Evolutionary conservation across 306 rosid genomes (phyloP).

Genomic region (Quercus gilva): DNA sequence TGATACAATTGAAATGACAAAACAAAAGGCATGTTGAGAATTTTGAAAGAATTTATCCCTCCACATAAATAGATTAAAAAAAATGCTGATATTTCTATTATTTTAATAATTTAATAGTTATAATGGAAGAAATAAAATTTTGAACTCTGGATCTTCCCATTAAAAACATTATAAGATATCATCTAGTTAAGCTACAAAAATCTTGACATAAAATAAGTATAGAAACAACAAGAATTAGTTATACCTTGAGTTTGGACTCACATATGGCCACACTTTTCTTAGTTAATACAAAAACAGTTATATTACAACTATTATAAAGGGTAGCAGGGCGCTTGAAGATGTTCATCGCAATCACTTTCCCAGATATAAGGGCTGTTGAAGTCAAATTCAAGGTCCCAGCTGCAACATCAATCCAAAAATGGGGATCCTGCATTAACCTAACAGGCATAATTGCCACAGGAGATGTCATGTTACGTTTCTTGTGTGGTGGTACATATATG

Average conservation of each 20-base stretch:
- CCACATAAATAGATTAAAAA: neutral
- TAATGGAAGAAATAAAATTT: too few relatives aligned
- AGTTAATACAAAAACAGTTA: constrained; percentile 19
- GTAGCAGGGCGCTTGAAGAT: constrained; percentile 39
- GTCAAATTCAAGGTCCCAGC: constrained; percentile 34
- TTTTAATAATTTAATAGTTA: too few relatives aligned
- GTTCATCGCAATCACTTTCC: constrained; percentile 38
- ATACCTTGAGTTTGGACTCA: constrained; percentile 36
- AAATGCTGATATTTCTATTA: too few relatives aligned
- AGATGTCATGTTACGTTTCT: constrained; percentile 13
- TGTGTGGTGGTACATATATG: constrained; percentile 11
- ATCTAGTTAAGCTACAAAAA: too few relatives aligned
- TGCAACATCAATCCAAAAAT: constrained; percentile 2
- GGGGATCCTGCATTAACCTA: neutral
- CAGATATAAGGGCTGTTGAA: constrained; percentile 27
- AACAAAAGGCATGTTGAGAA: too few relatives aligned
- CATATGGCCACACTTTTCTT: constrained; percentile 27
- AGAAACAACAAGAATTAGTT: neutral
- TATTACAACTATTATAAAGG: constrained; percentile 28
- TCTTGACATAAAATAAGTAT: too few relatives aligned
- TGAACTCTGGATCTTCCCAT: too few relatives aligned
- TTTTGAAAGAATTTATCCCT: too few relatives aligned
- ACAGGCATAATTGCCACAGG: constrained; percentile 8
- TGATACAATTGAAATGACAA: too few relatives aligned
- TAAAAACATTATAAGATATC: too few relatives aligned